Evolutionary conservation across 495 filamentous ascomycete genomes (phyloP).

Genomic region (Hyaloscypha finlandica): DNA sequence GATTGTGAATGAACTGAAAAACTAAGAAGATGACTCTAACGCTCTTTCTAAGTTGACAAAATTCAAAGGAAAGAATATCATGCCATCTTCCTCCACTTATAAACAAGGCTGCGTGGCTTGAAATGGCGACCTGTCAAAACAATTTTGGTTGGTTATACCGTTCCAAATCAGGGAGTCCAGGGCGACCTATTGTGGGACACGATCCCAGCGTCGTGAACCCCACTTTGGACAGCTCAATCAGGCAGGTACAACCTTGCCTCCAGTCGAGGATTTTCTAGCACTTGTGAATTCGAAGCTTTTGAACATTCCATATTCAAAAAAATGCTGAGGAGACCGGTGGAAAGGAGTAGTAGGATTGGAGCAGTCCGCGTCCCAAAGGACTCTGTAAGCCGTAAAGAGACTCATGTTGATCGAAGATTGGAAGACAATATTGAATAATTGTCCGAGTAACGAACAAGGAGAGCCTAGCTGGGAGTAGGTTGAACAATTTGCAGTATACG

Average conservation of each 20-base stretch:
- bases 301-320: not conserved
- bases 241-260: not conserved
- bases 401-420: no score
- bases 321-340: not conserved
- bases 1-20: not conserved
- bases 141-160: not conserved
- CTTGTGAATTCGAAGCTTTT: not conserved
- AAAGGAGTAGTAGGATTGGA: not conserved
- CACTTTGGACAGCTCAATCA: not conserved
- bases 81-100: not conserved
- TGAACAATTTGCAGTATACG: no score
- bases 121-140: not conserved
- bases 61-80: not conserved
- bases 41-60: not conserved
- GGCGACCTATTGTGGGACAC: not conserved
- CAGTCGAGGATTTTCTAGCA: not conserved
- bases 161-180: not conserved
- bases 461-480: no score
- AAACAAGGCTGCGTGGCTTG: not conserved
- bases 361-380: not conserved
- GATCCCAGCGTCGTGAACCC: not conserved
- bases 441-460: no score
- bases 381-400: not conserved
- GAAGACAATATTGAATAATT: no score
- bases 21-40: not conserved